Evolutionary conservation across 1,139 yeast genomes (phyloP).

Genomic region (Yamadazyma trypodendri): DNA sequence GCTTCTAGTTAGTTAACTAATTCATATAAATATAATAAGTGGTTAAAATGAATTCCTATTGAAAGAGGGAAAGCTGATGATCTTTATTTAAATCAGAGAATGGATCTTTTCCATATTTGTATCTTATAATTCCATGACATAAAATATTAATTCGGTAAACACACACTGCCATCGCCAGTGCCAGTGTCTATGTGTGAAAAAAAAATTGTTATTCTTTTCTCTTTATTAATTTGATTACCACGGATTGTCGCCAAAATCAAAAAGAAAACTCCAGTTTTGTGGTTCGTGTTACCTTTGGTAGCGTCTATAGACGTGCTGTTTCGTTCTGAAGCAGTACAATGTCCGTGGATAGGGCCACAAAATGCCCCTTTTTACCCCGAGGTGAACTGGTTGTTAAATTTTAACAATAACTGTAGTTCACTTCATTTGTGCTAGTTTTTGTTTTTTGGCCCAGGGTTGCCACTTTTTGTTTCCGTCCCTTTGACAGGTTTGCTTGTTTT

Average conservation of each 20-base stretch:
- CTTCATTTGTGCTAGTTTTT: slow-evolving; percentile 20
- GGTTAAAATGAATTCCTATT: slow-evolving; percentile 3
- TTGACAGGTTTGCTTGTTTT: slow-evolving; percentile 25
- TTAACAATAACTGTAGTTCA: slow-evolving; percentile 13
- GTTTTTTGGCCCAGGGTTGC: slow-evolving; percentile 24
- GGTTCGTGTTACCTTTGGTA: slow-evolving; percentile 11
- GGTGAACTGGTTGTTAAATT: slow-evolving; percentile 13
- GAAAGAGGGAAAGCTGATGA: too few species aligned
- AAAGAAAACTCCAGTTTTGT: slow-evolving; percentile 24
- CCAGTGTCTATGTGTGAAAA: not conserved
- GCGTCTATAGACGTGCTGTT: slow-evolving; percentile 11
- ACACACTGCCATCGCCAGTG: not conserved
- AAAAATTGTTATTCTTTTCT: slow-evolving; percentile 19
- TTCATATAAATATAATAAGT: slow-evolving; percentile 10
- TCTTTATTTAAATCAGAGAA: too few species aligned
- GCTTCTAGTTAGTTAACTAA: slow-evolving; percentile 10
- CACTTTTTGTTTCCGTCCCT: slow-evolving; percentile 17
- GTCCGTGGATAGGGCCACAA: slow-evolving; percentile 11
- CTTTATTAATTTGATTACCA: slow-evolving; percentile 44
- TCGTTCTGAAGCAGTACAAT: slow-evolving; percentile 22
- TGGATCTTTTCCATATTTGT: slow-evolving; percentile 22
- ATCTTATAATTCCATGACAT: slow-evolving; percentile 23
- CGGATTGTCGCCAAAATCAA: slow-evolving; percentile 35
- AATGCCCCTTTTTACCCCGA: slow-evolving; percentile 14
- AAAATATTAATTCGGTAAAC: slow-evolving; percentile 3